Base-by-base conservation (phyloP, 345 rosid species). In the Laguncularia racemosa region DNA sequence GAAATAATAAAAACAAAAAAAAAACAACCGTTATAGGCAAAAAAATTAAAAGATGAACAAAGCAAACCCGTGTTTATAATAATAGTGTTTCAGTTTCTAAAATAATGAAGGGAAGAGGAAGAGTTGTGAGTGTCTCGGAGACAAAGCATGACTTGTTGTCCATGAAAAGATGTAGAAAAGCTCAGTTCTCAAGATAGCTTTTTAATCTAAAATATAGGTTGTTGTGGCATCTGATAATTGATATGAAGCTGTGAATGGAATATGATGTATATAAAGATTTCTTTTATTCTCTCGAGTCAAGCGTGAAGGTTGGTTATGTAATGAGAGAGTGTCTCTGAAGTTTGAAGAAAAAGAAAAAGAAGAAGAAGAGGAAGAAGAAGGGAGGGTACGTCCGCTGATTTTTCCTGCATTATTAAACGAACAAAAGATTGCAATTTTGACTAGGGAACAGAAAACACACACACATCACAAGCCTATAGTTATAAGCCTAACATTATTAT, bases 381-480 rank as follows among this genome's bases (percentile, higher is more conserved):
- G 71, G 68, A 69, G 65, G 73, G 81, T 87, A 85, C 71, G 85
- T 81, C 74, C 82, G 68, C 71, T 73, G 80, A 63, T 69, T 48
- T 66, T 55, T 61, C 52, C 48, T 66, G 40, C 14, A 18, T 16
- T 50, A 23, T 64, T 63, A 49, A 51, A 66, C 58, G 57, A 69
- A 68, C 57, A 57, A 48, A 56, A 55, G 46, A 57, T 46, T 54
- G 16, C 46, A 23, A 54, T 23, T 20, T 18, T 20, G 17, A 20
- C 38, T 56, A 56, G 56, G 71, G 55, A 45, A 61, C 55, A 53
- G 49, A 58, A 55, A 33, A 61, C 56, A 43, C 51, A 16, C 16
- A 13, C 16, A 16, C 23, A 55, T 13, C 14, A 56, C 10, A 53
- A n/a, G 20, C 60, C 52, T 21, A 44, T 19, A 54, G 44, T 50